phyloP scores from a whole-genome alignment of 2,329 filamentous ascomycete genomes.

The Alternaria burnsii region DNA sequence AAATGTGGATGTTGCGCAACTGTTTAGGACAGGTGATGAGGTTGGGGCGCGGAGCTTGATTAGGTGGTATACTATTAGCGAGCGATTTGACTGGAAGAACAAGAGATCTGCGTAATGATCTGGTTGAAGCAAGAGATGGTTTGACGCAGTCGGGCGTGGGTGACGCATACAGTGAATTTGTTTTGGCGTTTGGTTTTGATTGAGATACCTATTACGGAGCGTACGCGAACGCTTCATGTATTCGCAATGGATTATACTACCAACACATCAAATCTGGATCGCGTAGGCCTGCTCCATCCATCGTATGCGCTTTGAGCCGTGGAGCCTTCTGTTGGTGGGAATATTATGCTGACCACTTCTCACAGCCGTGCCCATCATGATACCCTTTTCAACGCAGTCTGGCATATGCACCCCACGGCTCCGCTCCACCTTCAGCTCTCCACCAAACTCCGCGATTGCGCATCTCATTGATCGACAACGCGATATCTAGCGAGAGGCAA shows the following conservation, averaged over 20 bases:
- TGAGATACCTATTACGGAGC: conserved; percentile 11
- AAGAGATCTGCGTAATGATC: not conserved
- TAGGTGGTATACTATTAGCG: conserved; percentile 71
- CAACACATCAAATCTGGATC: conserved; percentile 39
- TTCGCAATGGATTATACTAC: not conserved
- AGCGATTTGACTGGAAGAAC: conserved; percentile 51
- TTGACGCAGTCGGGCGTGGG: not conserved
- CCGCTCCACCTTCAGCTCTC: conserved; percentile 1
- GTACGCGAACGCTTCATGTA: not conserved
- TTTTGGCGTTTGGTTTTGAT: conserved; percentile 7
- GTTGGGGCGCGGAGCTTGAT: conserved; percentile 75
- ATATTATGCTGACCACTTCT: conserved; percentile 55
- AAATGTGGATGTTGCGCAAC: conserved; percentile 78
- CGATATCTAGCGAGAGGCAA: not conserved
- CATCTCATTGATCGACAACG: not conserved
- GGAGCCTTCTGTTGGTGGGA: conserved; percentile 41
- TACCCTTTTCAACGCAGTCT: conserved; percentile 59
- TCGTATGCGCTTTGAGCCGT: conserved; percentile 45
- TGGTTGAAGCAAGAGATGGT: not conserved
- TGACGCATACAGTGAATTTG: not conserved
- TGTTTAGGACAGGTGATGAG: conserved; percentile 73
- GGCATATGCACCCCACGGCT: not conserved
- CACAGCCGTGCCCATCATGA: conserved; percentile 65
- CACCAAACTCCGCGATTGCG: not conserved
- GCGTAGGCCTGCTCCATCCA: conserved; percentile 51